Conservation (phyloP, 495 filamentous ascomycete species). For the Neurospora sp. region DNA sequence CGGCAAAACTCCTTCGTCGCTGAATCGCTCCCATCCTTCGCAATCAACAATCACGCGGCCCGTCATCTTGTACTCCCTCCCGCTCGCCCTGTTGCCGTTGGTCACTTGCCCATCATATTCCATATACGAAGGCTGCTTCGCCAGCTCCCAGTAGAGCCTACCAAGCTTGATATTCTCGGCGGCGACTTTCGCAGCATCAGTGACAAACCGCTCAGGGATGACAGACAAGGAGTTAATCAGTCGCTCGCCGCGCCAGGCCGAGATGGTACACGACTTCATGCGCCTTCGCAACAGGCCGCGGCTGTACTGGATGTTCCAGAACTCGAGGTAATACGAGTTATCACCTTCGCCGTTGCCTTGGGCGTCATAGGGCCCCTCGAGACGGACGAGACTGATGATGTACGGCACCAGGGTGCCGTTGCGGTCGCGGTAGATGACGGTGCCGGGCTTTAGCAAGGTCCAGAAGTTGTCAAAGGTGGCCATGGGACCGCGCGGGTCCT, state of each 20-base stretch:
- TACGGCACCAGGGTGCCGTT: slow-evolving; percentile 22
- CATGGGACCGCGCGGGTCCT: slow-evolving; percentile 14
- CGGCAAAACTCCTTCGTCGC: slow-evolving; percentile 3
- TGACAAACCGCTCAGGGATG: slow-evolving; percentile 25
- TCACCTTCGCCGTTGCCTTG: not conserved
- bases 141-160: slow-evolving; percentile 28
- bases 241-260: slow-evolving; percentile 24
- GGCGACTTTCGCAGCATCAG: slow-evolving; percentile 11
- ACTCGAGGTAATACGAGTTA: slow-evolving; percentile 15
- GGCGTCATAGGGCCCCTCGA: not conserved
- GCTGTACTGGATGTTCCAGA: slow-evolving; percentile 26
- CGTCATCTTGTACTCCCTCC: slow-evolving; percentile 11
- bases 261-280: slow-evolving; percentile 19
- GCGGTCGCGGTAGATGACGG: slow-evolving; percentile 23
- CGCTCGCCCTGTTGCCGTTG: not conserved
- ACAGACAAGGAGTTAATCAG: slow-evolving; percentile 20
- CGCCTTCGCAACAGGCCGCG: slow-evolving; percentile 16
- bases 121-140: slow-evolving; percentile 26
- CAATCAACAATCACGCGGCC: slow-evolving; percentile 31
- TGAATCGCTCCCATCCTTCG: slow-evolving; percentile 21
- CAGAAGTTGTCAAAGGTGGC: slow-evolving; percentile 29
- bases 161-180: slow-evolving; percentile 22
- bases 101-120: slow-evolving; percentile 25
- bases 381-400: slow-evolving; percentile 17
- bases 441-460: slow-evolving; percentile 27